A percentile compares a stretch with the other conserved stretches of the same genome.
phyloP scores from a whole-genome alignment of 768 basidiomycete species.

The Gloeostereum incarnatum region DNA sequence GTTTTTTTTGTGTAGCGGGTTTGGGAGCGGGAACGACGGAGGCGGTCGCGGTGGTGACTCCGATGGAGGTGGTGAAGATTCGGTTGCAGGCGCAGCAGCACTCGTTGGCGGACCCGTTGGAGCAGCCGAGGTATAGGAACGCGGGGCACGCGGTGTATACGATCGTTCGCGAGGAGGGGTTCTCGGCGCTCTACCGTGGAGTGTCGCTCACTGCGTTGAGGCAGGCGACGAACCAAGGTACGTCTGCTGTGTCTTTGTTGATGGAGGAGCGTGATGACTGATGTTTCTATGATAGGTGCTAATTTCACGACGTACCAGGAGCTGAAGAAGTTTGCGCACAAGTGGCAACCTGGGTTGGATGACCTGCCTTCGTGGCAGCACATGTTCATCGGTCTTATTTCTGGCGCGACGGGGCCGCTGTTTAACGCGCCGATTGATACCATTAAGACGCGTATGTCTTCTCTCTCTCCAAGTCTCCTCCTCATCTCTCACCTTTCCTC shows the following conservation, averaged over 20 bases:
- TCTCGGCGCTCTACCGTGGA: constrained; percentile 80
- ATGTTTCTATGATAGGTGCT: constrained; percentile 40
- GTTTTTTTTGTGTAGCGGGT: constrained; percentile 52
- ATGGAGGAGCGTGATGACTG: not conserved
- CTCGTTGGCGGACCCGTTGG: constrained; percentile 92
- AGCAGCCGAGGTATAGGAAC: constrained; percentile 89
- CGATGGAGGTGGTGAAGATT: constrained; percentile 99
- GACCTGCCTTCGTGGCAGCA: constrained; percentile 94
- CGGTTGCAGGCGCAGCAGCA: constrained; percentile 96
- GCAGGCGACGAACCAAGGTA: constrained; percentile 97
- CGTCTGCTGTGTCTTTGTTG: constrained; percentile 6
- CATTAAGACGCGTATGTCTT: constrained; percentile 80
- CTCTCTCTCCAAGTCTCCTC: constrained; percentile 8
- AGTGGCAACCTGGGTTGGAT: constrained; percentile 64
- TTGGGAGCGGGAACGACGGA: constrained; percentile 94
- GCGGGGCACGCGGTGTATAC: constrained; percentile 95
- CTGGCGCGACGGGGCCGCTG: constrained; percentile 97
- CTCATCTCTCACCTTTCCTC: constrained; percentile 6
- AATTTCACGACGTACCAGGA: constrained; percentile 99
- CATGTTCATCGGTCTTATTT: constrained; percentile 90
- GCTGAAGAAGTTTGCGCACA: constrained; percentile 77
- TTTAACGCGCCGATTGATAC: constrained; percentile 95
- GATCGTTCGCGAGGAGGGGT: constrained; percentile 88
- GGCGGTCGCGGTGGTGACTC: constrained; percentile 89
- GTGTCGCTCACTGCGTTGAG: constrained; percentile 88